These are phyloP conservation scores for Yamadazyma mexicana DNA, from an alignment of 1,139 yeast genomes.

Conservation along the genomic window DNA sequence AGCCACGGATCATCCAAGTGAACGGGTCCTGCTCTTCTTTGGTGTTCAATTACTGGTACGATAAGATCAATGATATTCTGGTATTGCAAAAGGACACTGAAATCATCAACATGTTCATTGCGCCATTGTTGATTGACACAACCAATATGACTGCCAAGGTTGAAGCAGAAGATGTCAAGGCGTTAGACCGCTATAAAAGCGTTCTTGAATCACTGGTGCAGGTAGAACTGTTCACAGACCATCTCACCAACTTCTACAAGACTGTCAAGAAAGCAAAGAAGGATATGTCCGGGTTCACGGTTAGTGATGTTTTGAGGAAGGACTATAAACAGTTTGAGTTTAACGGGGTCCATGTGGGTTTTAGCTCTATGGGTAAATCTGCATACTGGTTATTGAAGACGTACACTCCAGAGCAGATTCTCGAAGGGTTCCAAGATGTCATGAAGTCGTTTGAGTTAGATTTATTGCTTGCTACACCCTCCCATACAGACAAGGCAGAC, in stretches of 20 bases:
- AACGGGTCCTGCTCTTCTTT: constrained; percentile 81
- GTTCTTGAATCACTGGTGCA: constrained; percentile 5
- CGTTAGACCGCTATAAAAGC: constrained; percentile 24
- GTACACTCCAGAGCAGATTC: constrained; percentile 33
- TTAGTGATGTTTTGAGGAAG: constrained; percentile 65
- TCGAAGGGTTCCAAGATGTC: constrained; percentile 35
- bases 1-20: constrained; percentile 60
- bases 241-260: constrained; percentile 27
- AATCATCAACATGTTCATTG: constrained; percentile 52
- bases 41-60: constrained; percentile 63
- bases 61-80: constrained; percentile 18
- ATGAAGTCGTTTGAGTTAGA: constrained; percentile 47
- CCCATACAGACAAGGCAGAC: constrained; percentile 43
- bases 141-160: constrained; percentile 59
- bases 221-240: constrained; percentile 1
- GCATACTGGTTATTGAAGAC: constrained; percentile 52
- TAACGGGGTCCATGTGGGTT: constrained; percentile 54
- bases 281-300: constrained; percentile 59
- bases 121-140: constrained; percentile 77
- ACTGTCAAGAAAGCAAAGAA: constrained; percentile 56
- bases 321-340: constrained; percentile 79
- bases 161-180: constrained; percentile 53
- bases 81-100: constrained; percentile 25
- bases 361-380: constrained; percentile 72
- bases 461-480: constrained; percentile 60